Base-by-base conservation (phyloP, 2,329 filamentous ascomycete genomes). In the Exophiala mesophila region DNA sequence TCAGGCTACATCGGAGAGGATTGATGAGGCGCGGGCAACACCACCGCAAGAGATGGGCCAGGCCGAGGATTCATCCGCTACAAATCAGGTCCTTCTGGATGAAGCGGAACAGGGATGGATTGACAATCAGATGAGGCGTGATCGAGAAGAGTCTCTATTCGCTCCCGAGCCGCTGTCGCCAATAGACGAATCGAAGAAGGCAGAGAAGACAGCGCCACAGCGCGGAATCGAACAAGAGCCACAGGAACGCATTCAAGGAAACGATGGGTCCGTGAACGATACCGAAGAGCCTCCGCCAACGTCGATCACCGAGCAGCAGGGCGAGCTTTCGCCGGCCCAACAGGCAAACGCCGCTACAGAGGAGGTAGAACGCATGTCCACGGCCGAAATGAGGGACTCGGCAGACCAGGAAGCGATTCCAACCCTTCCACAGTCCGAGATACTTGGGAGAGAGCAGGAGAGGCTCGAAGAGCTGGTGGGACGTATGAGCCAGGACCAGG, bases 101-200 rank as follows among this genome's bases (percentile, higher is more conserved):
- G 15, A 36, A 16, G 8, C 15, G n/a, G 34, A 36, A 36, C 17
- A n/a, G 15, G 15, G 4, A 6, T 4, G 3, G 15, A 20, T 36
- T n/a, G 17, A 36, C 23, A n/a, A 36, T 36, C 15, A 36, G 34
- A 36, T 24, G n/a, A 36, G 34, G 34, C 15, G 34, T 4, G 15
- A 36, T 36, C 34, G 34, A 36, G 34, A 36, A 36, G 15, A 36
- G 34, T 36, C 34, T 36, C 34, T 36, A 24, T 36, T 36, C 34
- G 34, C 17, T 36, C 18, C 9, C 34, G 34, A 36, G 21, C 13
- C 34, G 21, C 9, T n/a, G 21, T 36, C 34, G 18, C 21, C n/a
- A 20, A 36, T 13, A 36, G 34, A 7, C 15, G 15, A 36, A 36
- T 20, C 15, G 9, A 24, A 4, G 18, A 24, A 36, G 5, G 17